Percentiles rank a stretch among this genome's conserved stretches.
Conservation (phyloP, 805 yeast genomes). For the Pichia californica region DNA sequence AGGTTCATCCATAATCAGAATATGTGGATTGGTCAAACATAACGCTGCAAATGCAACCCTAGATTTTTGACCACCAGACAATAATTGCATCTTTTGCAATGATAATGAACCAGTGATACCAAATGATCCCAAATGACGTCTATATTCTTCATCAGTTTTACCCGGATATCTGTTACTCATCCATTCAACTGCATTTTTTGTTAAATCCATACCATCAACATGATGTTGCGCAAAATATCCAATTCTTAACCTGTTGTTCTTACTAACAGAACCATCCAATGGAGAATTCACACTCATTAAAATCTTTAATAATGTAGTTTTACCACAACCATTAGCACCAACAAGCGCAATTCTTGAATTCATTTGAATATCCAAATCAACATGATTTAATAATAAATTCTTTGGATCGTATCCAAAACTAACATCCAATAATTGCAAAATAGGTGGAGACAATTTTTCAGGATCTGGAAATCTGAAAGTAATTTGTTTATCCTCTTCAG, state of each 20-base stretch:
- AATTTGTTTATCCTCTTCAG: conserved; percentile 82
- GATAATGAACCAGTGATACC: conserved; percentile 96
- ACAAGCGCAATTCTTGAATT: conserved; percentile 93
- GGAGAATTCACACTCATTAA: conserved; percentile 76
- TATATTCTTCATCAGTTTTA: conserved; percentile 90
- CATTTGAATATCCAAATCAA: conserved; percentile 86
- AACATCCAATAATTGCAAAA: conserved; percentile 80
- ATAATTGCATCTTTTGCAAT: conserved; percentile 76
- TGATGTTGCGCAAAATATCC: conserved; percentile 99
- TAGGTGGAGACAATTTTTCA: conserved; percentile 88
- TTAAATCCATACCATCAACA: conserved; percentile 93
- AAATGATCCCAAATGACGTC: conserved; percentile 93
- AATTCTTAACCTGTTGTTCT: conserved; percentile 80
- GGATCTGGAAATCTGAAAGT: conserved; percentile 94
- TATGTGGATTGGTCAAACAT: conserved; percentile 85
- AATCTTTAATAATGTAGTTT: conserved; percentile 85
- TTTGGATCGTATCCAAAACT: conserved; percentile 74
- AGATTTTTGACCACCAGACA: conserved; percentile 98
- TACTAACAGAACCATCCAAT: conserved; percentile 66
- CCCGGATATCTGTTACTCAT: conserved; percentile 87
- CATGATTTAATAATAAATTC: conserved; percentile 61
- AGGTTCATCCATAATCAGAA: conserved; percentile 92
- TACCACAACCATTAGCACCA: conserved; percentile 99
- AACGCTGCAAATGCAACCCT: conserved; percentile 97
- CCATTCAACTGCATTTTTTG: conserved; percentile 86